These are phyloP conservation scores for Ramalina peruviana DNA, from an alignment of 495 filamentous ascomycete genomes.

Conservation along the genomic window DNA sequence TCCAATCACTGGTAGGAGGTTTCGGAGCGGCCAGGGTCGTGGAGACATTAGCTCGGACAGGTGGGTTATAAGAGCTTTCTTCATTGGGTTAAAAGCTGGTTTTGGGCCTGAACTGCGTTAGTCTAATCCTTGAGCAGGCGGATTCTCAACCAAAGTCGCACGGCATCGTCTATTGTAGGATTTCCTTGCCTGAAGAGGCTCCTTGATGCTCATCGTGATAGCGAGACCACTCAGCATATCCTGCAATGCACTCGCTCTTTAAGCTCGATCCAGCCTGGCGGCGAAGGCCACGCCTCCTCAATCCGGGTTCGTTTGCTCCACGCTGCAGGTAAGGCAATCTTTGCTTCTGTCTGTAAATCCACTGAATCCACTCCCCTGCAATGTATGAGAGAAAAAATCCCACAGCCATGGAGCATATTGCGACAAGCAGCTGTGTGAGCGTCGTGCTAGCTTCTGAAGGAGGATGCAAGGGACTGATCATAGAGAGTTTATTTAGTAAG, in stretches of 20 bases:
- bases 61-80: neutral
- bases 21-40: conserved; percentile 38
- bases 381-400: too few species aligned
- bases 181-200: too few species aligned
- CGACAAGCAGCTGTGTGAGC: too few species aligned
- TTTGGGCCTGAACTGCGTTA: neutral
- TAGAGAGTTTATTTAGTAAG: conserved; percentile 24
- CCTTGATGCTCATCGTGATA: neutral
- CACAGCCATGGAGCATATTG: too few species aligned
- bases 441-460: too few species aligned
- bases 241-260: conserved; percentile 49
- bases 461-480: too few species aligned
- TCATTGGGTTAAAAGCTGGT: neutral
- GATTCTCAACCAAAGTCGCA: conserved; percentile 57
- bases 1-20: conserved; percentile 51
- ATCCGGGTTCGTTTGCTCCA: conserved; percentile 60
- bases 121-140: conserved; percentile 24
- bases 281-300: conserved; percentile 48
- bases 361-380: too few species aligned
- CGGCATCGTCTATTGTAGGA: conserved; percentile 46
- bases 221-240: conserved; percentile 45
- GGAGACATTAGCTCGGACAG: conserved; percentile 63
- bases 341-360: too few species aligned
- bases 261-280: conserved; percentile 47
- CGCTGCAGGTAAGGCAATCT: conserved; percentile 29